Base-by-base conservation (phyloP, 2,329 filamentous ascomycete species). In the Fusarium nelsonii region DNA sequence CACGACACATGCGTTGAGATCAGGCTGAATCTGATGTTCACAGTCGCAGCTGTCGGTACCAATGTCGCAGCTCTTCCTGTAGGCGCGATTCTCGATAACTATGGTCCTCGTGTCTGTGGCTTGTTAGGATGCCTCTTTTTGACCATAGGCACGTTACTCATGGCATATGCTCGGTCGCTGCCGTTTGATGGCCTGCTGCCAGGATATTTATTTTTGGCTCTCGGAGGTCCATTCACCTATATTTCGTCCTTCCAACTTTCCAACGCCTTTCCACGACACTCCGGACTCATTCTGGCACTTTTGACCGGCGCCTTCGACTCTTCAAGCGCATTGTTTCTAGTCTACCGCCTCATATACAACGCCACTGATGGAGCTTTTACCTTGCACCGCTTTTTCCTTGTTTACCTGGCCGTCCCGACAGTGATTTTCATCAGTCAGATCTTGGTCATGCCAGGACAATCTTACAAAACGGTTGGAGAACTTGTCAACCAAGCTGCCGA, bases 1-100 rank as follows among this genome's bases (percentile, higher is more conserved):
- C 61, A 61, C 20, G 70, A 74, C 78, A n/a, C 87, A 79, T 76
- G 80, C 84, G 60, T 87, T 43, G 77, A 79, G 60, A 87, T 89
- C 54, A 85, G 84, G 62, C 85, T 97, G 58, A 97, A 97, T 78
- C 83, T 97, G 70, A 97, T 97, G 92, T 97, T 97, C 83, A 97
- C 93, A 8, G 87, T 94, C 40, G 94, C 94, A 14, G 94, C 93
- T 15, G 93, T 97, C 11, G 91, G 88, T 8, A 97, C 94, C 39
- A 97, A 97, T 74, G 91, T 97, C 14, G 92, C 90, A 40, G 94
- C 94, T 14, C 84, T 97, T 8, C 92, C 94, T 3, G 89, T 97
- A 12, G 94, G 94, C 45, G 92, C 92, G 4, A 91, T 97, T 44
- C 86, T 97, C 23, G 94, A 97, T 79, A 85, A 89, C 65, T 94